A percentile compares a stretch with the other conserved stretches of the same genome.
Evolutionary conservation across 2,329 filamentous ascomycete genomes (phyloP).

Genomic region (Cladophialophora bantiana): DNA sequence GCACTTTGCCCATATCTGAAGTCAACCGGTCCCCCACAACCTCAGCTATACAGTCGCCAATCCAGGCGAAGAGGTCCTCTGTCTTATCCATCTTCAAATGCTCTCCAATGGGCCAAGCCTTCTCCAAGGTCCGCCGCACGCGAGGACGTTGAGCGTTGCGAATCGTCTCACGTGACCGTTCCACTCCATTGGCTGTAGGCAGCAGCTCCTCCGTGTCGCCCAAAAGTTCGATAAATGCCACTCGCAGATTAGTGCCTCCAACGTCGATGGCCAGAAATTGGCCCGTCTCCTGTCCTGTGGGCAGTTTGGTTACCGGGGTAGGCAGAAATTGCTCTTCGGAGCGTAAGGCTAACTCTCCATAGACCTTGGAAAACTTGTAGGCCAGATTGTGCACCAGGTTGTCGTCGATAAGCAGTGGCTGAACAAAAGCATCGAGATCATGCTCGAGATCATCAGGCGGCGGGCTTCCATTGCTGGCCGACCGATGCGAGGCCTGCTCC

Average conservation of each 20-base stretch:
- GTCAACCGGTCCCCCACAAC: constrained; percentile 66
- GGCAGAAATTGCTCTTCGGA: constrained; percentile 57
- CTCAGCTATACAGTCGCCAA: constrained; percentile 76
- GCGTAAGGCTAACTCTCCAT: constrained; percentile 52
- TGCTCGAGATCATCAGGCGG: constrained; percentile 44
- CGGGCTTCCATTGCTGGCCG: constrained; percentile 38
- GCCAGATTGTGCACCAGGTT: constrained; percentile 54
- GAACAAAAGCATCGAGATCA: constrained; percentile 50
- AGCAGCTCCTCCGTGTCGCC: constrained; percentile 50
- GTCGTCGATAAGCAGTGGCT: constrained; percentile 52
- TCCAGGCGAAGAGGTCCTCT: constrained; percentile 80
- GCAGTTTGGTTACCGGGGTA: constrained; percentile 55
- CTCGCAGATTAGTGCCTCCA: constrained; percentile 63
- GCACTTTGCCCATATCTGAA: constrained; percentile 47
- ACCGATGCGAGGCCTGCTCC: constrained; percentile 36
- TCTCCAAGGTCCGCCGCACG: constrained; percentile 69
- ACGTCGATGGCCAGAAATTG: constrained; percentile 65
- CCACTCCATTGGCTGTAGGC: constrained; percentile 37
- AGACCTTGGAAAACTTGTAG: constrained; percentile 54
- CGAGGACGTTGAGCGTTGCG: constrained; percentile 58
- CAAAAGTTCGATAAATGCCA: constrained; percentile 63
- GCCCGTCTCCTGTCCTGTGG: constrained; percentile 61
- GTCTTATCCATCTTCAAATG: constrained; percentile 76
- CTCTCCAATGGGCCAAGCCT: constrained; percentile 75
- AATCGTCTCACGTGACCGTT: constrained; percentile 53